Evolutionary conservation across 2,329 filamentous ascomycete species (phyloP), one percentile per base, ranked within the genome.

Genomic region (Cladosporium oxysporum): DNA sequence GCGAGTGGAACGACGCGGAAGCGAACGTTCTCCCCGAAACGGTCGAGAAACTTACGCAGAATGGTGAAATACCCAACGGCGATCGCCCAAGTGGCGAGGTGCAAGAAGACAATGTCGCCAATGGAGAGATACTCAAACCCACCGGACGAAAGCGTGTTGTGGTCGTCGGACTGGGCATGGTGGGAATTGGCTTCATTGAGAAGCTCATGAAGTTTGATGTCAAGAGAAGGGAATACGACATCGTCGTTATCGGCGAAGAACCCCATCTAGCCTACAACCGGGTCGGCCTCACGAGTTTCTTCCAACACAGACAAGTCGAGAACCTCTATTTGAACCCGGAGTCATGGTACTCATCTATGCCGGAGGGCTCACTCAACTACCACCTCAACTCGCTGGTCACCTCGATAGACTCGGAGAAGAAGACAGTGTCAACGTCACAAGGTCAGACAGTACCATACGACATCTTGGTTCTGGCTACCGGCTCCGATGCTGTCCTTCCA

Each of bases 81-180:
- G 28, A 37, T n/a, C 33, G 10, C 12, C 49, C 49, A 11, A 29
- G 50, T 11, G 50, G 29, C 5, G 61, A 57, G 6, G 61, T 57
- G 11, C 50, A 57, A 28, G 26, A 35, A 57, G 61, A 55, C 18
- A 44, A 57, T 8, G 12, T 52, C n/a, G 26, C 31, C 31, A 63
- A 63, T 57, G 61, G 49, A 26, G 61, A 79, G 58, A 71, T 79
- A 16, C 74, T 77, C 7, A 73, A 75, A 41, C 67, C 71, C 62
- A 69, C 69, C 37, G 69, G 79, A 67, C 81, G 87, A 68, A 92
- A 91, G 77, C 88, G 84, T 74, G 80, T 96, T 41, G 92, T 96
- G 2, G 88, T 96, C 44, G 91, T 96, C 47, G 93, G 93, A 11
- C 79, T 97, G 79, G 93, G 93, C 2, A 97, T 97, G 93, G 93